Evolutionary conservation across 805 yeast genomes (phyloP).

Genomic region (Ogataea methanolica): DNA sequence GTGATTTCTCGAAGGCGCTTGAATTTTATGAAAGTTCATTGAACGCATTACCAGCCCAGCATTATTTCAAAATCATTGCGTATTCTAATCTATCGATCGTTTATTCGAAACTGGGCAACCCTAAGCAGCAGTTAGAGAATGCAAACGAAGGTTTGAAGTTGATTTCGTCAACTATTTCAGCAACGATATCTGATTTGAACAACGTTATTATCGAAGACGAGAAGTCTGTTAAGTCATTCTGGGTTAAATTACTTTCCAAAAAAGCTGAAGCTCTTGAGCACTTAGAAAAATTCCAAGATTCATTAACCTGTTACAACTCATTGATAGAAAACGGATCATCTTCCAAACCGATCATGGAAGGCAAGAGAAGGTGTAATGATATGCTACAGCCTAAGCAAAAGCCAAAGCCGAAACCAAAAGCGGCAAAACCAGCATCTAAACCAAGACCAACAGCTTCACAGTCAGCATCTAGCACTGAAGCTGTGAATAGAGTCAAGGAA

Average conservation of each 20-base stretch:
- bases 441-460: constrained; percentile 14
- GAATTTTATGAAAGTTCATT: constrained; percentile 50
- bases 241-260: constrained; percentile 63
- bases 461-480: constrained; percentile 28
- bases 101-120: constrained; percentile 64
- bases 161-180: constrained; percentile 29
- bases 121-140: constrained; percentile 44
- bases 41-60: constrained; percentile 52
- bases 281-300: constrained; percentile 62
- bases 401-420: constrained; percentile 40
- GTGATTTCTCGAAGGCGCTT: constrained; percentile 72
- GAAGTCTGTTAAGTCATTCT: constrained; percentile 60
- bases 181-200: constrained; percentile 13
- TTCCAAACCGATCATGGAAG: constrained; percentile 65
- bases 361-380: constrained; percentile 71
- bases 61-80: constrained; percentile 62
- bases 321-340: constrained; percentile 67
- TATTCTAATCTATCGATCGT: constrained; percentile 74
- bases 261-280: constrained; percentile 84
- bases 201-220: constrained; percentile 39
- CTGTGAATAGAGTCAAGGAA: constrained; percentile 47
- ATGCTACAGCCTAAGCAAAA: constrained; percentile 53
- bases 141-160: constrained; percentile 44
- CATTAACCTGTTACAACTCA: constrained; percentile 56
- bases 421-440: constrained; percentile 7